These are phyloP conservation scores for Petunia secreta DNA, from an alignment of 257 asterid species.

Conservation along the genomic window DNA sequence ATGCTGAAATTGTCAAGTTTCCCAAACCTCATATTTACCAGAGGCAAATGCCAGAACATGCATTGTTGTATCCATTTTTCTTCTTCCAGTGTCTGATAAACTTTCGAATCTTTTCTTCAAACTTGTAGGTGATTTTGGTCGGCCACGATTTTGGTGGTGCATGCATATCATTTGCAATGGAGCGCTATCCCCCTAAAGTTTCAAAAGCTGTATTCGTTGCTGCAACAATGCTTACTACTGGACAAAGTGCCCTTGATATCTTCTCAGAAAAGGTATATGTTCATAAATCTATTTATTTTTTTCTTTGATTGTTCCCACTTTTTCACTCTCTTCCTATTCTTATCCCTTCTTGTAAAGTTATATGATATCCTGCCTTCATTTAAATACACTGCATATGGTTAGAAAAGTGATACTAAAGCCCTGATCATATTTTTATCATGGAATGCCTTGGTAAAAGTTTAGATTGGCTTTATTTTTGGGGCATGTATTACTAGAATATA, in stretches of 20 bases:
- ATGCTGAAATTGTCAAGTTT: neutral
- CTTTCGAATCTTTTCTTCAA: constrained; percentile 28
- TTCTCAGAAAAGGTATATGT: constrained; percentile 74
- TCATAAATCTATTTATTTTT: neutral
- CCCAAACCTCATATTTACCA: too few species aligned
- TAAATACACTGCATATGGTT: neutral
- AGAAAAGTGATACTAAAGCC: neutral
- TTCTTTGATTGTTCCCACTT: neutral
- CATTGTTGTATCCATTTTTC: neutral
- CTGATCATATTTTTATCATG: neutral
- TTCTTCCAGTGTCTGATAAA: neutral
- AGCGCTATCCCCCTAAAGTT: constrained; percentile 69
- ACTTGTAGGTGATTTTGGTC: constrained; percentile 81
- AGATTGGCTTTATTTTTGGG: neutral
- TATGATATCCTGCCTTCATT: neutral
- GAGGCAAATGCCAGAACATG: neutral
- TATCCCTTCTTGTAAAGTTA: neutral
- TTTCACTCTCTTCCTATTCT: neutral
- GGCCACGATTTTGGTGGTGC: constrained; percentile 99
- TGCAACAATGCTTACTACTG: constrained; percentile 86
- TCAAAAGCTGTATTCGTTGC: constrained; percentile 85
- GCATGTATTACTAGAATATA: neutral
- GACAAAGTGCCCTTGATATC: constrained; percentile 84
- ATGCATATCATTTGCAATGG: constrained; percentile 86
- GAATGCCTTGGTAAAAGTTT: neutral